A percentile compares a stretch with the other conserved stretches of the same genome.
Evolutionary conservation across 805 yeast genomes (phyloP).

Genomic region (Barnettozyma wickerhamii): DNA sequence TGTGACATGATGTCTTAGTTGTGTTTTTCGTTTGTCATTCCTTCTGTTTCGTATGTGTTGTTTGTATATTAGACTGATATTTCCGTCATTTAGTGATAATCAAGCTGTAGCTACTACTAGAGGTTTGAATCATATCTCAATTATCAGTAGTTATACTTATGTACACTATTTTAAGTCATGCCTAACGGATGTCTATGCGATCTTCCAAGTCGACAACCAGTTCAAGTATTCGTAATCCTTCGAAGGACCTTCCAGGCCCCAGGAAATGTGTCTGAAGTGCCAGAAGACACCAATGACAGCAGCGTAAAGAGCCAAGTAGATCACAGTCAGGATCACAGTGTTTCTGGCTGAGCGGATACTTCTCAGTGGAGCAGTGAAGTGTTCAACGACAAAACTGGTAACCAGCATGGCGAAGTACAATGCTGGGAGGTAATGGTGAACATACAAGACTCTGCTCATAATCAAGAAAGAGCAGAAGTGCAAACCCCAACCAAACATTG

Average conservation of each 20-base stretch:
- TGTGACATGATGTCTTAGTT: not conserved
- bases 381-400: constrained; percentile 49
- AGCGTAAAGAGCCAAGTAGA: constrained; percentile 39
- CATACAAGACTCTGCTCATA: constrained; percentile 85
- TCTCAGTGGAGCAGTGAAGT: constrained; percentile 26
- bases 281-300: constrained; percentile 50
- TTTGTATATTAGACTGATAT: constrained; percentile 1
- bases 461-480: constrained; percentile 72
- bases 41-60: too few relatives aligned
- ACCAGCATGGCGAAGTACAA: constrained; percentile 69
- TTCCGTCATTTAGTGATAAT: not conserved
- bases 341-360: constrained; percentile 22
- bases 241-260: constrained; percentile 58
- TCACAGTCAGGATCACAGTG: constrained; percentile 20
- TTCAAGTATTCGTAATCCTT: constrained; percentile 38
- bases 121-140: not conserved
- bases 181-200: constrained; percentile 17
- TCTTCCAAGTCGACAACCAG: constrained; percentile 47
- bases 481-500: constrained; percentile 78
- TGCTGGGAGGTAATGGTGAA: constrained; percentile 83
- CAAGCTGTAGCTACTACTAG: not conserved
- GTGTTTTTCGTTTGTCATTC: not conserved
- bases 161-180: not conserved
- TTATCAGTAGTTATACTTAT: not conserved
- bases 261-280: constrained; percentile 56